A percentile compares a stretch with the other conserved stretches of the same genome.
phyloP scores from a whole-genome alignment of 176 grass and related monocot species.

The Aechmea fasciata region DNA sequence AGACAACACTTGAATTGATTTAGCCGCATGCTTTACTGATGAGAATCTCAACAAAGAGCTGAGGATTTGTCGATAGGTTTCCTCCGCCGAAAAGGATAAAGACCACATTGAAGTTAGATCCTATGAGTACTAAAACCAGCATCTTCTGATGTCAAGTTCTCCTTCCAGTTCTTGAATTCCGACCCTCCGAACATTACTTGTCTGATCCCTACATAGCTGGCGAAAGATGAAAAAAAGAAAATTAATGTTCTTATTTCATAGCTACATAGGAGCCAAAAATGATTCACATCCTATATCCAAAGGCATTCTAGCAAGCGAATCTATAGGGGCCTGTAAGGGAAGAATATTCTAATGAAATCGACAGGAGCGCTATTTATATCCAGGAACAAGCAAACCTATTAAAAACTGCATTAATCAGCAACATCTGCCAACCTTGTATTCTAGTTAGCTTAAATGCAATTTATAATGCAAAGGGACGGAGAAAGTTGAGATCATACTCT shows the following conservation, averaged over 20 bases:
- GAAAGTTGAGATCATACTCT: constrained; percentile 57
- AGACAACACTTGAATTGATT: neutral
- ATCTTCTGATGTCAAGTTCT: constrained; percentile 63
- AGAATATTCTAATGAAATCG: too few species aligned
- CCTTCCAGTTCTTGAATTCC: constrained; percentile 71
- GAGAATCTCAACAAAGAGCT: neutral
- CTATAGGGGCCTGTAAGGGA: too few species aligned
- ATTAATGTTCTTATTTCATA: constrained; percentile 21
- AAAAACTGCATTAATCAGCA: neutral
- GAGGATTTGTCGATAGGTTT: neutral
- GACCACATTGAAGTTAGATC: constrained; percentile 30
- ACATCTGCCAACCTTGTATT: neutral
- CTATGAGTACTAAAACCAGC: constrained; percentile 58
- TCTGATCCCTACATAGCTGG: constrained; percentile 85
- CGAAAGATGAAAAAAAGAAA: constrained; percentile 18
- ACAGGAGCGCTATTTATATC: neutral
- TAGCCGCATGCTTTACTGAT: neutral
- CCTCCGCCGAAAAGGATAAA: neutral
- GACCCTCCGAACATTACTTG: constrained; percentile 72
- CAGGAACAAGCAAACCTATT: neutral
- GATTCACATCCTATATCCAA: too few species aligned
- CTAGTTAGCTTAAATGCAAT: constrained; percentile 4
- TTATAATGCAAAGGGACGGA: neutral
- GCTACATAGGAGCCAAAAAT: neutral
- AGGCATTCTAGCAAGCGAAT: too few species aligned